Base-by-base conservation (phyloP, 1,284 basidiomycete species). In the Leccinum olivaceoglutinosum region DNA sequence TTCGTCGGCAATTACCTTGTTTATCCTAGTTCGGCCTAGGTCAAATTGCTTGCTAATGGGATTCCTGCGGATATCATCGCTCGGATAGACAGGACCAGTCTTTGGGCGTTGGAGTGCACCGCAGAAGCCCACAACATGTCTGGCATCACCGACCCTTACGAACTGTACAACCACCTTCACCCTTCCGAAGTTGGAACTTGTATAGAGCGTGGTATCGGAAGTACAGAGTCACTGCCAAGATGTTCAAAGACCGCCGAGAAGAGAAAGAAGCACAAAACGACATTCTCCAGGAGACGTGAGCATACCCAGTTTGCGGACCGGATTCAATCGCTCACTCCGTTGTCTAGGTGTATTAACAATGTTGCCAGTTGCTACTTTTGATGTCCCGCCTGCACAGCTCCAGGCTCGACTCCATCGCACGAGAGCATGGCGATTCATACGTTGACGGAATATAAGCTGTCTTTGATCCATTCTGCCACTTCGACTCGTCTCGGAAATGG, bases 181-280 rank as follows among this genome's bases (percentile, higher is more conserved):
- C 96, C 96, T 6, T 94, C 94, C 9, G 94, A 98, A 74, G 91
- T 99, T 68, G 95, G 95, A 66, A 92, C 94, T 4, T 87, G 89
- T 64, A 81, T 98, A 66, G 95, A 95, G 65, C 95, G 93, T 72
- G 96, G 96, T 74, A 98, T 99, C 96, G 96, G 96, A 74, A 96
- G 96, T 75, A 88, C 94, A 71, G 86, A 87, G 65, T 92, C 90
- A 69, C 82, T 97, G 85, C 88, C 51, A 88, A 92, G 77, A 99
- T 99, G 97, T 99, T 99, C 87, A 96, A 93, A 77, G 97, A 98
- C 73, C 91, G 97, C 68, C 90, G 94, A 62, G 94, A 97, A 74
- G 96, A 98, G 80, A 91, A 90, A 77, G 95, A 98, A 57, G 94
- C 98, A 3, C 96, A 98, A 78, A 98, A 96, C 74, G 97, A 99